Evolutionary conservation across 208 protist species (phyloP).

Genomic region (Blechomonas ayalai): DNA sequence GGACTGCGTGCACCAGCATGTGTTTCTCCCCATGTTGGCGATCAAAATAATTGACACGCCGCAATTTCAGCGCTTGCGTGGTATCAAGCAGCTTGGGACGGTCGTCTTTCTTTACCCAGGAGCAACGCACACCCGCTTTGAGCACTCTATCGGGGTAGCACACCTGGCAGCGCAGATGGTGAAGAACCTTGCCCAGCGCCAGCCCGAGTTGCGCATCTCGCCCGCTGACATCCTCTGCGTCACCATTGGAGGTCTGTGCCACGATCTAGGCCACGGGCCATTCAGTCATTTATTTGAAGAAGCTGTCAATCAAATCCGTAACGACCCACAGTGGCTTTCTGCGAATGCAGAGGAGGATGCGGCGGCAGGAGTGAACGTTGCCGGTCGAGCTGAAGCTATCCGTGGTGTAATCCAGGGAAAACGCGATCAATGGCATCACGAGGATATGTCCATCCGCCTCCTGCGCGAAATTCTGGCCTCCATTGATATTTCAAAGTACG

Average conservation of each 20-base stretch:
- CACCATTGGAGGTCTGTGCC: conserved; percentile 81
- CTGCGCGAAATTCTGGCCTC: conserved; percentile 13
- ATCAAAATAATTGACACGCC: conserved; percentile 85
- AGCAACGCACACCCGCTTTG: conserved; percentile 79
- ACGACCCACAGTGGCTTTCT: too few relatives aligned
- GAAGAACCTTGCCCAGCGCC: conserved; percentile 16
- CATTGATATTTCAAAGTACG: conserved; percentile 9
- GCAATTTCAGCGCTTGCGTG: conserved; percentile 84
- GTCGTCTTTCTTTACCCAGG: conserved; percentile 74
- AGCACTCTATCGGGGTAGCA: conserved; percentile 77
- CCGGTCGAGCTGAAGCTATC: too few relatives aligned
- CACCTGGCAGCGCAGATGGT: conserved; percentile 58
- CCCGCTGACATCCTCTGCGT: conserved; percentile 43
- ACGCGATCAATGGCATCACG: conserved; percentile 11
- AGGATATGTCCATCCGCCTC: conserved; percentile 29
- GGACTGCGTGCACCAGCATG: conserved; percentile 93
- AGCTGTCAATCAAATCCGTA: conserved; percentile 16
- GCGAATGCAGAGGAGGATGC: too few relatives aligned
- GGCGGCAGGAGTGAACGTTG: too few relatives aligned
- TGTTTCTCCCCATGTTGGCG: conserved; percentile 78
- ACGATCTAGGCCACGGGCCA: conserved; percentile 89
- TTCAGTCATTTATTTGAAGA: conserved; percentile 88
- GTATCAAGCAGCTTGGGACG: conserved; percentile 83
- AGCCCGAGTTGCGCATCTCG: conserved; percentile 68
- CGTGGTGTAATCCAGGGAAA: too few relatives aligned